Conservation (phyloP, 805 yeast species). For the Ogataea corticis region DNA sequence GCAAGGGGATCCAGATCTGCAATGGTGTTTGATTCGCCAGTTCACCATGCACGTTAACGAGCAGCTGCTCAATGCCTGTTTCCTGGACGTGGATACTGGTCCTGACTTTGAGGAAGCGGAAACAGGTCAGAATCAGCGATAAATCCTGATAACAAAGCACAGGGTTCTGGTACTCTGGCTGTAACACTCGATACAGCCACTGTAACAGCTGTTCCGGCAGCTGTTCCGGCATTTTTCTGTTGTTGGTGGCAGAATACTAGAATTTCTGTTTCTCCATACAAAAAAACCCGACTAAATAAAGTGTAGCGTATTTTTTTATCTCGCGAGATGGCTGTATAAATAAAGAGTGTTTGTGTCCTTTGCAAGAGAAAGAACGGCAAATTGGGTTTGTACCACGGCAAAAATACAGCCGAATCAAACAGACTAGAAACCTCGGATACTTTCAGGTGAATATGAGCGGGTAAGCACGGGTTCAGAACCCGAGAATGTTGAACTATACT, state of each 20-base stretch:
- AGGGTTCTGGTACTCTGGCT: constrained; percentile 61
- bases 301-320: not conserved
- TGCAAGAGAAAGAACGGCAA: not conserved
- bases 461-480: constrained; percentile 30
- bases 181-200: constrained; percentile 60
- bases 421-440: not conserved
- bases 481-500: not conserved
- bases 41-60: constrained; percentile 66
- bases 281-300: no score
- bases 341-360: not conserved
- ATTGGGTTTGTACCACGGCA: not conserved
- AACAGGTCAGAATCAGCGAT: constrained; percentile 50
- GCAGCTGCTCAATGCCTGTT: constrained; percentile 58
- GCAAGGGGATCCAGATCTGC: constrained; percentile 74
- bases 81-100: constrained; percentile 63
- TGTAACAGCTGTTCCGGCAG: constrained; percentile 45
- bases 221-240: constrained; percentile 17
- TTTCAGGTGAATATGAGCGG: constrained; percentile 42
- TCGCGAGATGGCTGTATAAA: constrained; percentile 7
- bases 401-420: not conserved
- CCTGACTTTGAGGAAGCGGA: constrained; percentile 59
- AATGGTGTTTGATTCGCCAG: constrained; percentile 56
- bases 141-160: constrained; percentile 63
- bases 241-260: not conserved
- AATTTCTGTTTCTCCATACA: not conserved